A percentile compares a stretch with the other conserved stretches of the same genome.
These are phyloP conservation scores for Firmiana major DNA, from an alignment of 345 rosid genomes.

Conservation along the genomic window DNA sequence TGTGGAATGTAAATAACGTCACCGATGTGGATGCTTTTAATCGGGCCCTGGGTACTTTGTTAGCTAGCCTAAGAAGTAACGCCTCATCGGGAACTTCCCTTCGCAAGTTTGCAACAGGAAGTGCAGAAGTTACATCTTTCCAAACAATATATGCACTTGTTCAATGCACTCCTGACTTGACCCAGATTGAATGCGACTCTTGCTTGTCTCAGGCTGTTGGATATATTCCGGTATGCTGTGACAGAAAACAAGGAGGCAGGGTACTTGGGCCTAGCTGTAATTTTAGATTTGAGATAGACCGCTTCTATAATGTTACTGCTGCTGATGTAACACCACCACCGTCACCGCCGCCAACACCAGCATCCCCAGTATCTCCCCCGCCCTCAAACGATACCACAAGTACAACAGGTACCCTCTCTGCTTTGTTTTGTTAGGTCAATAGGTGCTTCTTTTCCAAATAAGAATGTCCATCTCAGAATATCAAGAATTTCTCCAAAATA, in stretches of 20 bases:
- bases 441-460: not conserved
- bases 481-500: not conserved
- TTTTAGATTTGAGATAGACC: constrained; percentile 26
- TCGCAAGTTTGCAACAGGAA: constrained; percentile 22
- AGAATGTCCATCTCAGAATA: not conserved
- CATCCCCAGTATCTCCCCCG: not conserved
- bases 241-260: constrained; percentile 22
- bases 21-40: constrained; percentile 14
- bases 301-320: constrained; percentile 11
- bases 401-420: not conserved
- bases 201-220: constrained; percentile 8
- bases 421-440: not conserved
- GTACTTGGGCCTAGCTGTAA: constrained; percentile 24
- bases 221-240: not conserved
- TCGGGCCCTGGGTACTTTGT: constrained; percentile 4
- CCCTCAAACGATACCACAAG: not conserved
- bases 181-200: constrained; percentile 8
- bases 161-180: constrained; percentile 45
- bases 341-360: not conserved
- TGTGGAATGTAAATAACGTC: constrained; percentile 12
- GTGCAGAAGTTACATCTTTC: not conserved
- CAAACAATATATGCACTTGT: constrained; percentile 29
- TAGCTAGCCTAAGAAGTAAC: not conserved
- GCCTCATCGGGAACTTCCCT: constrained; percentile 23
- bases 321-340: not conserved